Conservation (phyloP, 1,284 basidiomycete species). For the Sphagnurus paluster region DNA sequence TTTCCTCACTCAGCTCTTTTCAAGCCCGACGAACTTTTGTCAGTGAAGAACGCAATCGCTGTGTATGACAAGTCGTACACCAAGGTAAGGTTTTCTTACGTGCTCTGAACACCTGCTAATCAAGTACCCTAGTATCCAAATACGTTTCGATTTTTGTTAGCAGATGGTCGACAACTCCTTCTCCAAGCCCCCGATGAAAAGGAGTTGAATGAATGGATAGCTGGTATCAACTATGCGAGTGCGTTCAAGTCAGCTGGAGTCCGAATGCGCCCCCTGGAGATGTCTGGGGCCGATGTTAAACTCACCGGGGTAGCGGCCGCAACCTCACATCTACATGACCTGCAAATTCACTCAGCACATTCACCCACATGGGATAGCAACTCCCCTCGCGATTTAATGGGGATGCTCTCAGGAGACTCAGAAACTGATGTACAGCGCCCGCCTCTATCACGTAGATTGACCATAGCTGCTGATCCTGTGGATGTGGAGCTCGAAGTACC, state of each 20-base stretch:
- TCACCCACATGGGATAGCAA: conserved; percentile 48
- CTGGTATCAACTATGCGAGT: conserved; percentile 92
- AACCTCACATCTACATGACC: conserved; percentile 72
- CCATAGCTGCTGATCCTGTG: conserved; percentile 28
- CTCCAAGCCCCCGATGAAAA: conserved; percentile 73
- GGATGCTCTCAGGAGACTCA: conserved; percentile 36
- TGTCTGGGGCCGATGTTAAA: conserved; percentile 71
- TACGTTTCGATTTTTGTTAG: conserved; percentile 80
- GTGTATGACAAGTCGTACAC: conserved; percentile 77
- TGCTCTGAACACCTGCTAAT: conserved; percentile 4
- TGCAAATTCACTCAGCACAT: conserved; percentile 43
- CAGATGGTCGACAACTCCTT: conserved; percentile 79
- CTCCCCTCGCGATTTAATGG: conserved; percentile 38
- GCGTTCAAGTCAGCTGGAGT: conserved; percentile 89
- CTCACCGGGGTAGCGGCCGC: conserved; percentile 84
- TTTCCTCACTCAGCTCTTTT: conserved; percentile 61
- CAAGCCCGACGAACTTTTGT: conserved; percentile 86
- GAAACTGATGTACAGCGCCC: conserved; percentile 23
- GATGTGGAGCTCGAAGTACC: conserved; percentile 42
- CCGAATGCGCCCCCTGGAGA: conserved; percentile 74
- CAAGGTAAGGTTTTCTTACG: conserved; percentile 51
- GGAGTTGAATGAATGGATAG: conserved; percentile 92
- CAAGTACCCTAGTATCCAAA: conserved; percentile 51
- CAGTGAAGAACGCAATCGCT: conserved; percentile 78
- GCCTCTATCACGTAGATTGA: conserved; percentile 29